Conservation (phyloP, 805 yeast species). For the Maudiozyma pseudohumilis region DNA sequence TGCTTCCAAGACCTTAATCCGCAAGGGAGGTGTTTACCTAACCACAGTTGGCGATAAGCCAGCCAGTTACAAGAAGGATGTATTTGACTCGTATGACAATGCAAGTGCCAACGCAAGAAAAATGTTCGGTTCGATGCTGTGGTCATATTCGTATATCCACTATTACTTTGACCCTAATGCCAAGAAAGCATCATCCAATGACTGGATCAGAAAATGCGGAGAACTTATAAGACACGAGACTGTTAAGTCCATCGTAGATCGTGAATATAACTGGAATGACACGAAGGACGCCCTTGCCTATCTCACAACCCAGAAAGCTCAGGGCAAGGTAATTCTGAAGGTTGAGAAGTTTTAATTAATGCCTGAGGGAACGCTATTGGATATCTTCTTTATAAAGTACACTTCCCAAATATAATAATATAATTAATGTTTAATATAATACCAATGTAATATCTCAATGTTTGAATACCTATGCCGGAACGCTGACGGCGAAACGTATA, state of each 20-base stretch:
- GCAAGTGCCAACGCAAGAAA: conserved; percentile 30
- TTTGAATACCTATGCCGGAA: no score
- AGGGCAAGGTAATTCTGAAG: conserved; percentile 58
- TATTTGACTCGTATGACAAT: conserved; percentile 30
- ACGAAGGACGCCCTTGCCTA: conserved; percentile 44
- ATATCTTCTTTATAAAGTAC: no score
- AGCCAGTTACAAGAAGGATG: conserved; percentile 31
- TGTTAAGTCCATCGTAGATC: conserved; percentile 44
- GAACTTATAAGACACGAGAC: conserved; percentile 40
- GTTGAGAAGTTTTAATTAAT: conserved; percentile 32
- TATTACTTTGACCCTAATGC: conserved; percentile 29
- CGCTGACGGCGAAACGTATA: no score
- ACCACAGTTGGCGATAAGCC: conserved; percentile 57
- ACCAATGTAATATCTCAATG: no score
- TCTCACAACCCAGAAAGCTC: conserved; percentile 42
- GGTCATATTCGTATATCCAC: conserved; percentile 31
- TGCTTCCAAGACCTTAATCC: conserved; percentile 36
- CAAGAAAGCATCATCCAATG: conserved; percentile 20
- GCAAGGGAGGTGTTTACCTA: conserved; percentile 41
- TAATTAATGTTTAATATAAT: no score
- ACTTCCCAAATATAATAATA: no score
- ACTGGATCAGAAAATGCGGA: conserved; percentile 35
- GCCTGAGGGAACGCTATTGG: no score
- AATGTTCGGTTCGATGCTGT: conserved; percentile 27
- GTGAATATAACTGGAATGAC: conserved; percentile 46